Evolutionary conservation across 495 filamentous ascomycete genomes (phyloP).

Genomic region (Usnea hakonensis): DNA sequence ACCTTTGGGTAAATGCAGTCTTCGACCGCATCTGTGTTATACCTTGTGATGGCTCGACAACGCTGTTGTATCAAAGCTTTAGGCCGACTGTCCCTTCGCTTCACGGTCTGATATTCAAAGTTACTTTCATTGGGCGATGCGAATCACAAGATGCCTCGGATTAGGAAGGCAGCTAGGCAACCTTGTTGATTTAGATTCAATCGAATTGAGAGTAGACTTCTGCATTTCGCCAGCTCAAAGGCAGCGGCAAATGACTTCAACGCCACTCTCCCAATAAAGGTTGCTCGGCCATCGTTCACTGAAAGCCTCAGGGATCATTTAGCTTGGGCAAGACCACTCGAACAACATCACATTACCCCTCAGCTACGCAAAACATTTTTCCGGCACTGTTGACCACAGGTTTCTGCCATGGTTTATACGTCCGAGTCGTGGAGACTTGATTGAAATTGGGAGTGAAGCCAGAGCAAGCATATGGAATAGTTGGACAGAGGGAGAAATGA

Average conservation of each 20-base stretch:
- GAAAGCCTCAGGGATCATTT: neutral
- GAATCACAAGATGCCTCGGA: neutral
- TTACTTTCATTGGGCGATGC: neutral
- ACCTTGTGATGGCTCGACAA: neutral
- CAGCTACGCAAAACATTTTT: neutral
- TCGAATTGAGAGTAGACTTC: neutral
- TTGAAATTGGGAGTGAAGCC: neutral
- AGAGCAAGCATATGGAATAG: neutral
- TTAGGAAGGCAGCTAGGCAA: neutral
- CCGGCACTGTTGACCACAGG: neutral
- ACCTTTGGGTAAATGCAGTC: neutral
- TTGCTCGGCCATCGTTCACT: neutral
- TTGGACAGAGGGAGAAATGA: neutral
- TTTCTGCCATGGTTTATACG: neutral
- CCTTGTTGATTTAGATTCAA: too few species aligned
- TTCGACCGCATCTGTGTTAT: neutral
- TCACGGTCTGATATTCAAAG: too few species aligned
- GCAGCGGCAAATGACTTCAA: neutral
- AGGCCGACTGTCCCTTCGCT: neutral
- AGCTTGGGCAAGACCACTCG: neutral
- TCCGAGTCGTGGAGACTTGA: neutral
- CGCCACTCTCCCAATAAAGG: neutral
- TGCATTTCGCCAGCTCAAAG: neutral
- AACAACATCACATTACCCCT: neutral
- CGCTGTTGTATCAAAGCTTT: neutral